Conservation (phyloP, 306 rosid genomes). For the Quercus wislizeni region DNA sequence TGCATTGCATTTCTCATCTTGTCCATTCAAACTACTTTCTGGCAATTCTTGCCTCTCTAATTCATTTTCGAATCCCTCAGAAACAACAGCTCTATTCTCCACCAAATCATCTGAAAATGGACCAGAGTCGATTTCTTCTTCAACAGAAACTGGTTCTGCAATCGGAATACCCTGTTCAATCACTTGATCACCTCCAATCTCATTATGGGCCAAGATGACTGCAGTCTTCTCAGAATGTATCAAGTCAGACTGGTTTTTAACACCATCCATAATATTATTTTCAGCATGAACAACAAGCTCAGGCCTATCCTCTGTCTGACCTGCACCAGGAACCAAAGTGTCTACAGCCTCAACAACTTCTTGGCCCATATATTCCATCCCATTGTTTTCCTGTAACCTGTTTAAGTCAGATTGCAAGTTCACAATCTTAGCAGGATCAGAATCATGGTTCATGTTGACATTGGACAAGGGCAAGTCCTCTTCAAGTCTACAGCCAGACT, state of each 20-base stretch:
- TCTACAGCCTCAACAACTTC: conserved; percentile 23
- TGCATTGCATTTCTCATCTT: conserved; percentile 28
- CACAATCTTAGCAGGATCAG: conserved; percentile 42
- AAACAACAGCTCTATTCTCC: conserved; percentile 42
- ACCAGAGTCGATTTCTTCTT: conserved; percentile 27
- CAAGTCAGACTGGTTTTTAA: conserved; percentile 29
- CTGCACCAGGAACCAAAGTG: conserved; percentile 34
- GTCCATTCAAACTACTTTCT: conserved; percentile 21
- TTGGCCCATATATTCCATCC: conserved; percentile 19
- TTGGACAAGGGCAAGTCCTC: conserved; percentile 48
- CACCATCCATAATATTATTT: conserved; percentile 22
- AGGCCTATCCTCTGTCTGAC: conserved; percentile 34
- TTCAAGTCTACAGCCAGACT: conserved; percentile 49
- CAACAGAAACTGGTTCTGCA: conserved; percentile 25
- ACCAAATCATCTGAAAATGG: conserved; percentile 23
- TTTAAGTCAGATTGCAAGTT: conserved; percentile 33
- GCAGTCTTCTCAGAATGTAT: conserved; percentile 23
- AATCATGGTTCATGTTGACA: conserved; percentile 32
- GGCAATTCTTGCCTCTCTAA: conserved; percentile 26
- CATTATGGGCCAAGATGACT: conserved; percentile 20
- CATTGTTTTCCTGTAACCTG: conserved; percentile 36
- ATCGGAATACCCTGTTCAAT: conserved; percentile 29
- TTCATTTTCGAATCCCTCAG: conserved; percentile 33
- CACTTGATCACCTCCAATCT: conserved; percentile 32
- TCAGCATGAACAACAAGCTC: conserved; percentile 31